Evolutionary conservation across 2,329 filamentous ascomycete species (phyloP), one percentile per base, ranked within the genome.

Genomic region (Colletotrichum tofieldiae): DNA sequence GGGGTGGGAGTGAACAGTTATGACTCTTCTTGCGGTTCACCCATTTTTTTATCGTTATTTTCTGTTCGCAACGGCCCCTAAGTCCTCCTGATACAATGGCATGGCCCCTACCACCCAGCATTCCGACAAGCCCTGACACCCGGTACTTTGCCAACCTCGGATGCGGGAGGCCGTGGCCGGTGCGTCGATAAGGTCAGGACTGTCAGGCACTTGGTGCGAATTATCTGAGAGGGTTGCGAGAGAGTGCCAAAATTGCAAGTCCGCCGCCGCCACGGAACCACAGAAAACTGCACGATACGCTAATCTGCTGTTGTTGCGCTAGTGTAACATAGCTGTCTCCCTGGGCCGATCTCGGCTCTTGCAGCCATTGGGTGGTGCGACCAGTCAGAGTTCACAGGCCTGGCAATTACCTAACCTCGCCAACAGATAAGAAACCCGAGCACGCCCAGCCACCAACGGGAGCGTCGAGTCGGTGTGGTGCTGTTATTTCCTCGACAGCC

Each of bases 271-370:
- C 35, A 23, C 60, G 35, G 49, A 41, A 64, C 63, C 63, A 47
- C 41, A 60, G 55, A 64, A 55, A 56, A 11, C 51, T 52, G 49
- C 61, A 72, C 56, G 56, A 67, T 62, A 51, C 47, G 56, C 51
- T 70, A 71, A 62, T 68, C 51, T 60, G 20, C 60, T 39, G 65
- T 41, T 58, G 55, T 49, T 43, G 64, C 72, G 59, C 64, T 72
- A 67, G 65, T 65, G 45, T 64, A 63, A 65, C 65, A 60, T 51
- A 73, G 61, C 47, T 63, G 55, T 49, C 43, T 59, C 67, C 64
- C 45, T 26, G 61, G 47, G 71, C 73, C 73, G 73, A 75, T 75
- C 73, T 75, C 73, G 73, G 73, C 72, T 65, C 51, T 39, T n/a
- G n/a, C 64, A 20, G n/a, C 49, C 45, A 67, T 69, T 74, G 64